These are phyloP conservation scores for Aureobasidium uvarum DNA, from an alignment of 2,329 filamentous ascomycete species.

Conservation along the genomic window DNA sequence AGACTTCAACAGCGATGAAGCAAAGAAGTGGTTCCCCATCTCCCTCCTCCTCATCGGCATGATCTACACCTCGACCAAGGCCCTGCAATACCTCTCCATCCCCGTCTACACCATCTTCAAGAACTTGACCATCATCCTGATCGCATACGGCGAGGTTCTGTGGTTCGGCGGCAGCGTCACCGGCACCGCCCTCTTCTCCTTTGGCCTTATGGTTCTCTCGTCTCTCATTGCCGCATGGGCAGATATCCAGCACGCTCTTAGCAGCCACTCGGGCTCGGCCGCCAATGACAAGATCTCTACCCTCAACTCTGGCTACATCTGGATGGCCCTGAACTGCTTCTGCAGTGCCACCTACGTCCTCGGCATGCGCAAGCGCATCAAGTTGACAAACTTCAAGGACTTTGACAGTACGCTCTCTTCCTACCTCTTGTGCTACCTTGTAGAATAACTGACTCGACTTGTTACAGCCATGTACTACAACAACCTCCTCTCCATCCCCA, in stretches of 20 bases:
- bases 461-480: constrained; percentile 96
- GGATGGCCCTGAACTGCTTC: constrained; percentile 97
- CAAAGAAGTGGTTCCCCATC: constrained; percentile 96
- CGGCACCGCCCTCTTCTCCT: constrained; percentile 82
- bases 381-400: constrained; percentile 99
- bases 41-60: constrained; percentile 94
- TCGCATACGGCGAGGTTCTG: constrained; percentile 95
- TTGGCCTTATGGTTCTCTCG: constrained; percentile 94
- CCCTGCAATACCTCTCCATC: constrained; percentile 92
- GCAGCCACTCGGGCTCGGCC: constrained; percentile 47
- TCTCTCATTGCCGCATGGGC: constrained; percentile 96
- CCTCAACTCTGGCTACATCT: constrained; percentile 90
- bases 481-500: constrained; percentile 93
- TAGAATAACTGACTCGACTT: constrained; percentile 14
- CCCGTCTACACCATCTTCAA: constrained; percentile 99
- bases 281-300: constrained; percentile 74
- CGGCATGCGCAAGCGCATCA: constrained; percentile 96
- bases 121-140: constrained; percentile 98
- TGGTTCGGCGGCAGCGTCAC: constrained; percentile 97
- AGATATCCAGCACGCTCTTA: constrained; percentile 82
- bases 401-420: constrained; percentile 79
- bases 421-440: neutral
- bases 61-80: constrained; percentile 98
- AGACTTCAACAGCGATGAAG: constrained; percentile 85
- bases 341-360: constrained; percentile 88